These are phyloP conservation scores for Pseudovirgaria hyperparasitica DNA, from an alignment of 2,329 filamentous ascomycete species.

Conservation along the genomic window DNA sequence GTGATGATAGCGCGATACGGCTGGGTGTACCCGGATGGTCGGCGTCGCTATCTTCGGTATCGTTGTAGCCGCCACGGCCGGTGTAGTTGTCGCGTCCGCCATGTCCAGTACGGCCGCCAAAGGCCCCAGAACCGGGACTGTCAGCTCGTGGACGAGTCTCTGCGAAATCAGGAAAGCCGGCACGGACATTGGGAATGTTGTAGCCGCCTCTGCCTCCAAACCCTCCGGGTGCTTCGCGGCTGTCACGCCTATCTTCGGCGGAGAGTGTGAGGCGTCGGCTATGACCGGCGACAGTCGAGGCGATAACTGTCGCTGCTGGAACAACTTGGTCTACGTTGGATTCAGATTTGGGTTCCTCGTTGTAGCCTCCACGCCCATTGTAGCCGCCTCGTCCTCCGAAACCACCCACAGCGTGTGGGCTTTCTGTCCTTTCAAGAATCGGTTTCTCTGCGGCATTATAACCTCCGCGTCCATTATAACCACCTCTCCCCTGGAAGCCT, in stretches of 20 bases:
- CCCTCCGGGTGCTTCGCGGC: conserved; percentile 12
- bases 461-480: conserved; percentile 15
- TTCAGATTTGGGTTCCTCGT: conserved; percentile 1
- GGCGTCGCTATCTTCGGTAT: conserved; percentile 17
- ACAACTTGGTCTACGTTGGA: too few species aligned
- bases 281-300: conserved; percentile 10
- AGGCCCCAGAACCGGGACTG: conserved; percentile 12
- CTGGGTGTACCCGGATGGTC: conserved; percentile 18
- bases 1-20: conserved; percentile 16
- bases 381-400: conserved; percentile 19
- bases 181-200: conserved; percentile 10
- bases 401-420: conserved; percentile 1
- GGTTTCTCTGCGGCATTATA: conserved; percentile 6
- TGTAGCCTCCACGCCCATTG: conserved; percentile 19
- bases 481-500: conserved; percentile 7
- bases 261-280: conserved; percentile 6
- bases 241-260: too few species aligned
- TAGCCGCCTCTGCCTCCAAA: conserved; percentile 19
- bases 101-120: conserved; percentile 18
- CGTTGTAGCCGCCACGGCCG: conserved; percentile 7
- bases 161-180: conserved; percentile 9
- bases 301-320: conserved; percentile 11
- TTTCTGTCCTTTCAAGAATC: too few species aligned
- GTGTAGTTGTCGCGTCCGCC: conserved; percentile 8
- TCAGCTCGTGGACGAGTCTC: conserved; percentile 16